phyloP scores from a whole-genome alignment of 306 rosid species.

The Rosa persica region DNA sequence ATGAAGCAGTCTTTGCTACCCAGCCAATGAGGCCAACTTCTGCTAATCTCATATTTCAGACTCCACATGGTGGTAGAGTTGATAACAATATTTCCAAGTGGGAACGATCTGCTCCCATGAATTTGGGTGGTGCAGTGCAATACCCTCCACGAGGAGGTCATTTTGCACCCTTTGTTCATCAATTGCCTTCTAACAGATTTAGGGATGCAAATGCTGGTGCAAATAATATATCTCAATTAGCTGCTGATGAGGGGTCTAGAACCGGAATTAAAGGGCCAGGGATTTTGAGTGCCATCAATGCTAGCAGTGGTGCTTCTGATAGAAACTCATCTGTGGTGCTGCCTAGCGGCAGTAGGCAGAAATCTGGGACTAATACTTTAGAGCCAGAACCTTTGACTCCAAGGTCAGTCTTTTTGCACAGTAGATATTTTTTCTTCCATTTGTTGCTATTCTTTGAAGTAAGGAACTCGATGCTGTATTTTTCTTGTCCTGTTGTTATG shows the following conservation, averaged over 20 bases:
- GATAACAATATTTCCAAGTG: slow-evolving; percentile 52
- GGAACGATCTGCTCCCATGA: slow-evolving; percentile 69
- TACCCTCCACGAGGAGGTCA: slow-evolving; percentile 66
- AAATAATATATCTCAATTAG: slow-evolving; percentile 77
- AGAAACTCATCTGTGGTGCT: slow-evolving; percentile 53
- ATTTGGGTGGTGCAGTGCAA: slow-evolving; percentile 57
- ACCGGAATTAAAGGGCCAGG: slow-evolving; percentile 93
- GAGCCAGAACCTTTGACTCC: slow-evolving; percentile 65
- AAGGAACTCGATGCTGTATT: slow-evolving; percentile 29
- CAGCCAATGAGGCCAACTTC: slow-evolving; percentile 68
- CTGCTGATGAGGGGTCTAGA: slow-evolving; percentile 97
- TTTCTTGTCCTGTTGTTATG: slow-evolving; percentile 26
- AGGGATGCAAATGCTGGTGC: slow-evolving; percentile 73
- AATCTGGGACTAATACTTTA: slow-evolving; percentile 41
- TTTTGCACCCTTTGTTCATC: slow-evolving; percentile 54
- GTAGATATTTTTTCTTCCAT: slow-evolving; percentile 7
- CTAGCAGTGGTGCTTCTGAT: slow-evolving; percentile 50
- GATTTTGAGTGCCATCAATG: slow-evolving; percentile 63
- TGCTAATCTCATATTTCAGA: slow-evolving; percentile 61
- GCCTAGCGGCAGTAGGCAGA: slow-evolving; percentile 63
- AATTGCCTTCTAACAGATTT: slow-evolving; percentile 56
- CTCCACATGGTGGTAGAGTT: slow-evolving; percentile 53
- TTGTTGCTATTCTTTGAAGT: slow-evolving; percentile 5
- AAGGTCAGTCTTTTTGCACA: slow-evolving; percentile 41
- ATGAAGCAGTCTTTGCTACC: slow-evolving; percentile 54